A percentile compares a stretch with the other conserved stretches of the same genome.
Evolutionary conservation across 2,329 filamentous ascomycete species (phyloP).

Genomic region (Coleophoma crateriformis): DNA sequence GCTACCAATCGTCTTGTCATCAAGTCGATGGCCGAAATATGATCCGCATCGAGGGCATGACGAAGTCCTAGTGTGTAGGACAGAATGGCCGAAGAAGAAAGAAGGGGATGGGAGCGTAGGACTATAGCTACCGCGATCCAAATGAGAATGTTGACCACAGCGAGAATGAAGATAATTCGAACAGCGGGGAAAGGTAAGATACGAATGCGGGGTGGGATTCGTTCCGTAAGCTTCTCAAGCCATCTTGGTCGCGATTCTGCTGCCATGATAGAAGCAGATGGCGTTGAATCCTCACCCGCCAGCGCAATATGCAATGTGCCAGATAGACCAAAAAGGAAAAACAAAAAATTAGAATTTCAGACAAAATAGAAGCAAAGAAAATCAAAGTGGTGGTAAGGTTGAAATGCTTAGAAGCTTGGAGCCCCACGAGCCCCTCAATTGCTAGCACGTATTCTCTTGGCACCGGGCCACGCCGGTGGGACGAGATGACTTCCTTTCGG

Average conservation of each 20-base stretch:
- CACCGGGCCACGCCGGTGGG: too few species aligned
- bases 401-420: too few species aligned
- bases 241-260: slow-evolving; percentile 5
- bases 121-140: slow-evolving; percentile 50
- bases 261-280: too few species aligned
- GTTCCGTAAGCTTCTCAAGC: slow-evolving; percentile 4
- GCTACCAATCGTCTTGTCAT: slow-evolving; percentile 89
- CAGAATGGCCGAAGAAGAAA: slow-evolving; percentile 71
- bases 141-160: slow-evolving; percentile 44
- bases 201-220: slow-evolving; percentile 12
- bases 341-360: too few species aligned
- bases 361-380: too few species aligned
- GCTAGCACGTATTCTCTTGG: too few species aligned
- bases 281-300: too few species aligned
- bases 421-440: too few species aligned
- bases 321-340: too few species aligned
- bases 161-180: slow-evolving; percentile 43
- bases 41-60: slow-evolving; percentile 97
- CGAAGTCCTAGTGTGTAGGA: slow-evolving; percentile 85
- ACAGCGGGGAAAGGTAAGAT: slow-evolving; percentile 17
- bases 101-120: slow-evolving; percentile 43
- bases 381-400: too few species aligned
- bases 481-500: too few species aligned
- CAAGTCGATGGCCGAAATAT: slow-evolving; percentile 82
- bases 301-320: too few species aligned